Base-by-base conservation (phyloP, 208 protist species). In the Borovskyia barvae region DNA sequence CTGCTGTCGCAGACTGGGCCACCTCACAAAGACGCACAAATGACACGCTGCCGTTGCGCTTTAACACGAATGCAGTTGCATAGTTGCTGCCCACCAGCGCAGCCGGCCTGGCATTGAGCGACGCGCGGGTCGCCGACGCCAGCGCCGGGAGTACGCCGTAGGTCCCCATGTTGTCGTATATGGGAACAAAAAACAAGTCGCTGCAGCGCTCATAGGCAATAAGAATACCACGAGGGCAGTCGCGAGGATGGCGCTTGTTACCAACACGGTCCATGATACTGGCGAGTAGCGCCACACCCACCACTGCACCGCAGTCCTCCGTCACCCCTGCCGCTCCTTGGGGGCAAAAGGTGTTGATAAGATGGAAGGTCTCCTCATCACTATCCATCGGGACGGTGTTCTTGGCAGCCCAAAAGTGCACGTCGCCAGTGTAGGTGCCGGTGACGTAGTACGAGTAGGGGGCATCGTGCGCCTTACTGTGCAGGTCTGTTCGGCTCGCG, bases 381-480 rank as follows among this genome's bases (percentile, higher is more conserved):
- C 48, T 57, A 28, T 71, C 52, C 9, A 59, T 24, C n/a, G 70
- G 53, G 26, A 86, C 25, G 51, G 63, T 58, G 55, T 91, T 91
- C 50, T 66, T 68, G n/a, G 84, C 84, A 9, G 73, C 79, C 87
- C 87, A 94, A 32, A 91, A 87, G 53, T 77, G 62, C 33, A 94
- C 75, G 20, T 63, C 62, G 17, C 87, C 87, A 33, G 77, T 60
- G 46, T 73, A 48, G 26, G 58, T 71, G 53, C 87, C 87, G 14
- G 74, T 74, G 19, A 68, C 83, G 67, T 90, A 91, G 72, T 87
- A 87, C 29, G 66, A 80, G 55, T 72, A 75, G 6, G 77, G 61
- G 0, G 51, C 61, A 51, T 66, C 71, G 49, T 52, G 35, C 4
- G 22, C 12, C 22, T 61, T 51, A 55, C 69, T 82, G 24, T 32